Evolutionary conservation across 371 early-diverging fungal genomes (phyloP).

Genomic region (Funneliformis caledonium): DNA sequence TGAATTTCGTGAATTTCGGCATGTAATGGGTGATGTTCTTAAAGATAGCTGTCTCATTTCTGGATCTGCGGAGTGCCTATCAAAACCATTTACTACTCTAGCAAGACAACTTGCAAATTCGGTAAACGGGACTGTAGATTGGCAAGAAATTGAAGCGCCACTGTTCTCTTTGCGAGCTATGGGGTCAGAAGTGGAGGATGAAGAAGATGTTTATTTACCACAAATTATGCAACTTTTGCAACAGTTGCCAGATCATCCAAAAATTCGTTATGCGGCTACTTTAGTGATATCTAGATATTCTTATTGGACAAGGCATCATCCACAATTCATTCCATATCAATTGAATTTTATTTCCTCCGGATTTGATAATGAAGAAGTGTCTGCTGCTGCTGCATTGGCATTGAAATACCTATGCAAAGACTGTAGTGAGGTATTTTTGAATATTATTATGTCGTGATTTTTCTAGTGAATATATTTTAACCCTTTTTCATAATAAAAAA

Average conservation of each 20-base stretch:
- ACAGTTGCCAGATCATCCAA: conserved; percentile 85
- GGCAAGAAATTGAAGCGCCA: conserved; percentile 96
- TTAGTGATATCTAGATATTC: conserved; percentile 95
- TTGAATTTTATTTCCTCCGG: conserved; percentile 86
- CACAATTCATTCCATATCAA: conserved; percentile 88
- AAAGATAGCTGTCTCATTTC: conserved; percentile 91
- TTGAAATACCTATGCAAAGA: conserved; percentile 88
- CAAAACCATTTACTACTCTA: conserved; percentile 65
- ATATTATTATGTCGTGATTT: not conserved
- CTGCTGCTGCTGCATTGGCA: conserved; percentile 88
- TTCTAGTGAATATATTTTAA: not conserved
- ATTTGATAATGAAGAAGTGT: conserved; percentile 83
- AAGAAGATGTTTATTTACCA: conserved; percentile 79
- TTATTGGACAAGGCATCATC: conserved; percentile 88
- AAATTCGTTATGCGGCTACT: conserved; percentile 92
- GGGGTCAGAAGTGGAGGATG: conserved; percentile 78
- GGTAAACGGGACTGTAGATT: conserved; percentile 55
- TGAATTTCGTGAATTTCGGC: conserved; percentile 93
- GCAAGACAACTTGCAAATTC: conserved; percentile 47
- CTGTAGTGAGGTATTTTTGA: conserved; percentile 75
- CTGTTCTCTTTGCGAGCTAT: conserved; percentile 91
- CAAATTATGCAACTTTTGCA: conserved; percentile 88
- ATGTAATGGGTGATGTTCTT: conserved; percentile 95
- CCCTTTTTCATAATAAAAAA: not conserved
- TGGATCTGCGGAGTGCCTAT: conserved; percentile 74